A percentile compares a stretch with the other conserved stretches of the same genome.
phyloP scores from a whole-genome alignment of 2,329 filamentous ascomycete genomes.

The Neonectria magnoliae region DNA sequence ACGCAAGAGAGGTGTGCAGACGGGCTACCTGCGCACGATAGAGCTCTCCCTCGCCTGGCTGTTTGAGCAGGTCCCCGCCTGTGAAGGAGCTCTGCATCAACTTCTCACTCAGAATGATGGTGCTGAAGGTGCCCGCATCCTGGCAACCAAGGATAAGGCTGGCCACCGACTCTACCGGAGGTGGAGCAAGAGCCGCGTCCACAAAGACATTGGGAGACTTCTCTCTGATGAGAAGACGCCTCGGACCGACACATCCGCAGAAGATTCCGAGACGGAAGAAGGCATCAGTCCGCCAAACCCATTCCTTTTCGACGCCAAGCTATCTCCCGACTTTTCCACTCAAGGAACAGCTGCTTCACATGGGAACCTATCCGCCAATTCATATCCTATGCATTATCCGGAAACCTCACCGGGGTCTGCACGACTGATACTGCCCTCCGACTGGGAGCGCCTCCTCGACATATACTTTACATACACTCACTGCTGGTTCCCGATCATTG shows the following conservation, averaged over 20 bases:
- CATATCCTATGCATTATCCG: conserved; percentile 18
- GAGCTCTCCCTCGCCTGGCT: conserved; percentile 75
- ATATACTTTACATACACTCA: conserved; percentile 81
- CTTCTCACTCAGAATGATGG: conserved; percentile 60
- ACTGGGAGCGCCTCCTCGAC: conserved; percentile 71
- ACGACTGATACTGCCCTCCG: conserved; percentile 56
- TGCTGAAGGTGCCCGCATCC: conserved; percentile 52
- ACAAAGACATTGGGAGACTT: conserved; percentile 70
- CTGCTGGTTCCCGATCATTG: conserved; percentile 78
- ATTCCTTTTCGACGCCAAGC: conserved; percentile 31
- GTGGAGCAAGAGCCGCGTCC: conserved; percentile 71
- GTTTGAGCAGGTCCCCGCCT: conserved; percentile 69
- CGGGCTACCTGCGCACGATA: conserved; percentile 80
- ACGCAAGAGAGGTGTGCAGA: conserved; percentile 81
- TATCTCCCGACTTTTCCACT: conserved; percentile 32
- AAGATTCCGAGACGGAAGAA: conserved; percentile 47
- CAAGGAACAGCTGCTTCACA: conserved; percentile 26
- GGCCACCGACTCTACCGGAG: conserved; percentile 67
- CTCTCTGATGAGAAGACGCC: conserved; percentile 58
- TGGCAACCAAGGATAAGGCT: conserved; percentile 62
- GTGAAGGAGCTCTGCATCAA: conserved; percentile 65
- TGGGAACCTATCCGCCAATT: conserved; percentile 12
- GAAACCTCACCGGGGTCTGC: conserved; percentile 18
- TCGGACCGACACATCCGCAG: conserved; percentile 48
- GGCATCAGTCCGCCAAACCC: conserved; percentile 36